A percentile compares a stretch with the other conserved stretches of the same genome.
phyloP scores from a whole-genome alignment of 805 yeast genomes.

The Candida cerambycidarum region DNA sequence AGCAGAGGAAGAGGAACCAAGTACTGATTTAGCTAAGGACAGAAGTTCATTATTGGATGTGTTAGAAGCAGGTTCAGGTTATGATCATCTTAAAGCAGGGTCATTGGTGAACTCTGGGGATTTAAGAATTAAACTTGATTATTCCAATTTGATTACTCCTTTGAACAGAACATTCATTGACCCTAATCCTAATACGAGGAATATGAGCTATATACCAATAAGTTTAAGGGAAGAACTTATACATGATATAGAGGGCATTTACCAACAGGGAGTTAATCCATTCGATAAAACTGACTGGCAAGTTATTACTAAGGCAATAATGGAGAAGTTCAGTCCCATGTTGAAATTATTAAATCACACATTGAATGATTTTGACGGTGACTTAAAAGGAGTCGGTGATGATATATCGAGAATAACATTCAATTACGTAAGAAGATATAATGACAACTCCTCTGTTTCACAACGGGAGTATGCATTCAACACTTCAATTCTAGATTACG shows the following conservation, averaged over 20 bases:
- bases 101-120: slow-evolving; percentile 49
- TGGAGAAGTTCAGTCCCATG: slow-evolving; percentile 53
- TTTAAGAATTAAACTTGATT: slow-evolving; percentile 49
- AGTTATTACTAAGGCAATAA: slow-evolving; percentile 46
- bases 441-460: slow-evolving; percentile 17
- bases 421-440: slow-evolving; percentile 48
- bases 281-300: slow-evolving; percentile 48
- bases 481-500: slow-evolving; percentile 47
- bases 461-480: slow-evolving; percentile 24
- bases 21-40: slow-evolving; percentile 4
- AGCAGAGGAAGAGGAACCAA: slow-evolving; percentile 34
- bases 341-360: slow-evolving; percentile 42
- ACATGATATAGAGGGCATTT: slow-evolving; percentile 27
- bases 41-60: slow-evolving; percentile 4
- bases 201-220: slow-evolving; percentile 26
- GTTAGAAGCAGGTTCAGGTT: slow-evolving; percentile 6
- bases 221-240: slow-evolving; percentile 32
- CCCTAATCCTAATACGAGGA: slow-evolving; percentile 48
- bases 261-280: slow-evolving; percentile 36
- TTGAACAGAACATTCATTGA: slow-evolving; percentile 49
- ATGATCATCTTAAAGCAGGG: slow-evolving; percentile 36
- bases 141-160: slow-evolving; percentile 51
- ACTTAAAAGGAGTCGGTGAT: slow-evolving; percentile 21
- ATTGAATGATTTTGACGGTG: slow-evolving; percentile 14
- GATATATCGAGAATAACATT: slow-evolving; percentile 42